Evolutionary conservation across 2,329 filamentous ascomycete genomes (phyloP).

Genomic region (Cladosporium sp.): DNA sequence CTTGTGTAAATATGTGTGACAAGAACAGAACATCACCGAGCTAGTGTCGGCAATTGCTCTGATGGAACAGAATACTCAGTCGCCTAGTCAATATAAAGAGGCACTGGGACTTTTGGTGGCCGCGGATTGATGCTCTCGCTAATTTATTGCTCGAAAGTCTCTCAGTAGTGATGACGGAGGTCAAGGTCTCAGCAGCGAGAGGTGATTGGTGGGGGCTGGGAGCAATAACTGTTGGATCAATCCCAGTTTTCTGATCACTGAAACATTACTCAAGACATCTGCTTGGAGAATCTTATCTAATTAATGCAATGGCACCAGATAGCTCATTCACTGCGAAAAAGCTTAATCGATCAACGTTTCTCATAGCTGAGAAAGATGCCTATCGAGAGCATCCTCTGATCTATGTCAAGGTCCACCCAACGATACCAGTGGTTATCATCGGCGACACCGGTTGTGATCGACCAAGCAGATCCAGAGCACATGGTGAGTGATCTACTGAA

Average conservation of each 20-base stretch:
- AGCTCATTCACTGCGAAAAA: conserved; percentile 39
- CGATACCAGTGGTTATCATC: conserved; percentile 38
- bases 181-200: neutral
- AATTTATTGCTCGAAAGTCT: neutral
- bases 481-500: conserved; percentile 22
- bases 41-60: neutral
- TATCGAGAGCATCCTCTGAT: conserved; percentile 48
- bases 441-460: conserved; percentile 50
- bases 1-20: neutral
- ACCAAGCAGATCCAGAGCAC: conserved; percentile 32
- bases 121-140: neutral
- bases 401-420: conserved; percentile 47
- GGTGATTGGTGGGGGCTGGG: neutral
- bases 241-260: neutral
- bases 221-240: neutral
- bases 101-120: neutral
- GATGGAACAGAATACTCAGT: neutral
- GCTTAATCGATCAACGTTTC: conserved; percentile 47
- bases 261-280: neutral
- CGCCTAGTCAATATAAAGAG: neutral
- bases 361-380: conserved; percentile 47
- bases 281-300: neutral
- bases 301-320: neutral
- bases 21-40: neutral
- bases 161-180: neutral